These are phyloP conservation scores for Stachybotrys elegans DNA, from an alignment of 2,329 filamentous ascomycete genomes.

Conservation along the genomic window DNA sequence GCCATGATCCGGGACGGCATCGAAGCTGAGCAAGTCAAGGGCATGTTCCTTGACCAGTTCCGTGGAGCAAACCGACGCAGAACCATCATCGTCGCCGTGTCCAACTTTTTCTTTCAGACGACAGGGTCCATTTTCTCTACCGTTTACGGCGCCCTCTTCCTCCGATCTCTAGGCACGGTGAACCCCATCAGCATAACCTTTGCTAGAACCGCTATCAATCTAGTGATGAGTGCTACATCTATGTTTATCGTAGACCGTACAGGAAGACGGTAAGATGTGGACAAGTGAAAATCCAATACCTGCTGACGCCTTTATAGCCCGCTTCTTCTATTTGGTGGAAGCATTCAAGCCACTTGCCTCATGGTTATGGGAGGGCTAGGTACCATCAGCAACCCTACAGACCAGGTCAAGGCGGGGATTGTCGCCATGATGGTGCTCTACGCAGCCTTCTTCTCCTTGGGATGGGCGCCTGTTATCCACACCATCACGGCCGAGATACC, in stretches of 20 bases:
- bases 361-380: constrained; percentile 32
- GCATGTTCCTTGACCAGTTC: constrained; percentile 13
- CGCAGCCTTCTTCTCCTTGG: constrained; percentile 20
- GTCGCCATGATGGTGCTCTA: constrained; percentile 27
- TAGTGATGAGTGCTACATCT: constrained; percentile 18
- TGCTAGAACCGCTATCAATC: constrained; percentile 20
- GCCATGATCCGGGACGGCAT: constrained; percentile 9
- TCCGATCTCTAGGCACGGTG: constrained; percentile 18
- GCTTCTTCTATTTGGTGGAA: constrained; percentile 19
- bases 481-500: constrained; percentile 28
- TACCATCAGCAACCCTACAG: constrained; percentile 11
- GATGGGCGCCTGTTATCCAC: constrained; percentile 27
- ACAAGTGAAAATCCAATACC: background rate
- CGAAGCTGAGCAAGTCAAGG: constrained; percentile 15
- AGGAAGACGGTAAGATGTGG: constrained; percentile 5
- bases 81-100: constrained; percentile 16
- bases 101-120: constrained; percentile 23
- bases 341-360: constrained; percentile 21
- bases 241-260: constrained; percentile 4
- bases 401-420: constrained; percentile 18
- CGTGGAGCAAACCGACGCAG: constrained; percentile 12
- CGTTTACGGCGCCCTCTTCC: constrained; percentile 22
- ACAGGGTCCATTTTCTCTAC: constrained; percentile 20
- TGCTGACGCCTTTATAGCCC: constrained; percentile 2
- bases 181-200: constrained; percentile 20